Percentiles rank a stretch among this genome's conserved stretches.
phyloP scores from a whole-genome alignment of 163 green algal genomes.

The Chlamydomonas reinhardtii region DNA sequence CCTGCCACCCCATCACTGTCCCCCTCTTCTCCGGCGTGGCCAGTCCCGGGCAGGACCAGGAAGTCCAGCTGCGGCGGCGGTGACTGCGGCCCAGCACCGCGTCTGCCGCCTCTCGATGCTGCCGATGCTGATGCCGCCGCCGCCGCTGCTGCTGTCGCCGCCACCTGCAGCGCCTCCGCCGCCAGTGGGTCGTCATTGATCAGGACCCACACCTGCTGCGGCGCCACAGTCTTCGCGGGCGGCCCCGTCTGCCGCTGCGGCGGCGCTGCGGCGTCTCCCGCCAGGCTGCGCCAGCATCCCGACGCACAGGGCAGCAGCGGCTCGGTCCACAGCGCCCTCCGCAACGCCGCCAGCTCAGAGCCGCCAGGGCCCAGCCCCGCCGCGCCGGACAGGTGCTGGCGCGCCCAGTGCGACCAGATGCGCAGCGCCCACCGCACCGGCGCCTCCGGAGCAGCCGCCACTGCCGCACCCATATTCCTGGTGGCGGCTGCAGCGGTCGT shows the following conservation, averaged over 20 bases:
- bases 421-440: neutral
- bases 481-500: too few relatives aligned
- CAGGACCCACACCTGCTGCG: neutral
- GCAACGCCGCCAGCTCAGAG: neutral
- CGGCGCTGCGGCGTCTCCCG: too few relatives aligned
- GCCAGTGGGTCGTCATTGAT: constrained; percentile 37
- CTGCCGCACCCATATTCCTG: too few relatives aligned
- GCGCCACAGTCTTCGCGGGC: too few relatives aligned
- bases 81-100: neutral
- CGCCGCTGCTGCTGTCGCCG: neutral
- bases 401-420: constrained; percentile 19
- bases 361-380: neutral
- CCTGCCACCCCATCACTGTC: neutral
- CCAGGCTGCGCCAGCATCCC: neutral
- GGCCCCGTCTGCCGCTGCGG: too few relatives aligned
- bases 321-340: neutral
- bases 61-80: constrained; percentile 3
- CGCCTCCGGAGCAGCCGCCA: neutral
- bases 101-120: too few relatives aligned
- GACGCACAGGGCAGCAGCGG: constrained; percentile 21
- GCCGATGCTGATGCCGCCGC: neutral
- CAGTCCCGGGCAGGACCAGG: neutral
- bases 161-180: constrained; percentile 10
- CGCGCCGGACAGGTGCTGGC: neutral
- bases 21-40: too few relatives aligned